These are phyloP conservation scores for Aspergillus panamensis DNA, from an alignment of 495 filamentous ascomycete species.

Conservation along the genomic window DNA sequence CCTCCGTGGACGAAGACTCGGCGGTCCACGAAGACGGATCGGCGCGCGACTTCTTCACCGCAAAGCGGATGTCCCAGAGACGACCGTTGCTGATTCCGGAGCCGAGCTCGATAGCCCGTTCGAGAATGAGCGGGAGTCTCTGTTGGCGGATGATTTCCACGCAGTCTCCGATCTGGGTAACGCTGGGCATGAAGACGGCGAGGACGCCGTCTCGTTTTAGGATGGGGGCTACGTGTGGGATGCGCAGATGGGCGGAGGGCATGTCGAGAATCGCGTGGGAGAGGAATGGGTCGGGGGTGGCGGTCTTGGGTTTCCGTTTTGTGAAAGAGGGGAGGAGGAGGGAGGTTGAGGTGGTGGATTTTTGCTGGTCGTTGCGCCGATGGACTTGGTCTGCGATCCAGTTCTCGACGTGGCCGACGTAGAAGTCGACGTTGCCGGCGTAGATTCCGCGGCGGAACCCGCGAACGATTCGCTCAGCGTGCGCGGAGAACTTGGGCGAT, in stretches of 20 bases:
- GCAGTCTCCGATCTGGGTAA: constrained; percentile 68
- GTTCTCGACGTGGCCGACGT: constrained; percentile 59
- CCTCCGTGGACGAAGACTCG: background rate
- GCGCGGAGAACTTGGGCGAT: constrained; percentile 51
- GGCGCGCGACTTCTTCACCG: constrained; percentile 41
- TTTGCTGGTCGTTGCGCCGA: constrained; percentile 17
- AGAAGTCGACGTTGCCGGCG: constrained; percentile 62
- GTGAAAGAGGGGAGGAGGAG: constrained; percentile 22
- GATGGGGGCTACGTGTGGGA: constrained; percentile 55
- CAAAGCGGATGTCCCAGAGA: constrained; percentile 63
- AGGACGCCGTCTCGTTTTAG: constrained; percentile 59
- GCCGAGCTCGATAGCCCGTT: constrained; percentile 64
- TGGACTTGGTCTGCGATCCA: constrained; percentile 55
- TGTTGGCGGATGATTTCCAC: constrained; percentile 50
- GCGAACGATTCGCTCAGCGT: constrained; percentile 57
- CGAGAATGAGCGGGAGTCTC: constrained; percentile 53
- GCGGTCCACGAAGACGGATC: constrained; percentile 38
- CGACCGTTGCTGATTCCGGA: constrained; percentile 52
- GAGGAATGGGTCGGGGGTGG: constrained; percentile 52
- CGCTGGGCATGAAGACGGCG: constrained; percentile 67
- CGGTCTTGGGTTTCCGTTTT: constrained; percentile 7
- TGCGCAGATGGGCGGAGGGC: constrained; percentile 54
- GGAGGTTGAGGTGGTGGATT: constrained; percentile 16
- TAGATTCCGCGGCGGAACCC: constrained; percentile 71
- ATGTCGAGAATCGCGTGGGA: constrained; percentile 68